These are phyloP conservation scores for Coelastrella sp. DNA, from an alignment of 139 green algal genomes.

Conservation along the genomic window DNA sequence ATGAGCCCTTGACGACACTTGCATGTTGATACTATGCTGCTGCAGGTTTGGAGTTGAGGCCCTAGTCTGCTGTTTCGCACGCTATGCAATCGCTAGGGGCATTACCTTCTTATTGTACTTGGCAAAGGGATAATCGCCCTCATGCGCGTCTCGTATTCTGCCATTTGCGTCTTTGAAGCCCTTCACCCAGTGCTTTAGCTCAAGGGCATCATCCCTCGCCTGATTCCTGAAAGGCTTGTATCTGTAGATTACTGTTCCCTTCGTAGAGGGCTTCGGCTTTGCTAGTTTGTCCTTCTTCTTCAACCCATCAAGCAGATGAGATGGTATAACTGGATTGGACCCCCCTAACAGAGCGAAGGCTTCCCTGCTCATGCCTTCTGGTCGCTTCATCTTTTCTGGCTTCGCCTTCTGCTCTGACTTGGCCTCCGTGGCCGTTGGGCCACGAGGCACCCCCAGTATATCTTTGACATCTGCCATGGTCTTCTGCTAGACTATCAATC, in stretches of 20 bases:
- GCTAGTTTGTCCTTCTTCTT: constrained; percentile 65
- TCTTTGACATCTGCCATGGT: constrained; percentile 91
- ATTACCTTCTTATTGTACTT: constrained; percentile 94
- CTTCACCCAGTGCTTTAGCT: constrained; percentile 90
- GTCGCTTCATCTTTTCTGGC: constrained; percentile 80
- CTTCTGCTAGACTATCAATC: not conserved
- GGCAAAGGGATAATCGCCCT: constrained; percentile 85
- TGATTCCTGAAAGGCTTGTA: constrained; percentile 83
- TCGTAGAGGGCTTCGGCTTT: constrained; percentile 62
- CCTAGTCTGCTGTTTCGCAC: not conserved
- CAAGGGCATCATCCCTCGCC: constrained; percentile 69
- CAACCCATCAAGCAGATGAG: constrained; percentile 70
- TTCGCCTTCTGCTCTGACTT: constrained; percentile 51
- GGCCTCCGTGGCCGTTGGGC: constrained; percentile 6
- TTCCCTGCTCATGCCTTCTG: constrained; percentile 88
- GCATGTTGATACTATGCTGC: too few relatives aligned
- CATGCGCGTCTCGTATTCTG: constrained; percentile 70
- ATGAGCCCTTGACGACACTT: too few relatives aligned
- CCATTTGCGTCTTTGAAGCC: constrained; percentile 83
- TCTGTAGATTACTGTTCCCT: constrained; percentile 69
- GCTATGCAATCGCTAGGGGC: not conserved
- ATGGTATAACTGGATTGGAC: constrained; percentile 86
- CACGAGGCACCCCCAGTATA: constrained; percentile 83
- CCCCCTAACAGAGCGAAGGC: constrained; percentile 89
- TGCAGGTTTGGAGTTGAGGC: too few relatives aligned